phyloP scores from a whole-genome alignment of 2,329 filamentous ascomycete genomes.

The Colletotrichum tabaci region DNA sequence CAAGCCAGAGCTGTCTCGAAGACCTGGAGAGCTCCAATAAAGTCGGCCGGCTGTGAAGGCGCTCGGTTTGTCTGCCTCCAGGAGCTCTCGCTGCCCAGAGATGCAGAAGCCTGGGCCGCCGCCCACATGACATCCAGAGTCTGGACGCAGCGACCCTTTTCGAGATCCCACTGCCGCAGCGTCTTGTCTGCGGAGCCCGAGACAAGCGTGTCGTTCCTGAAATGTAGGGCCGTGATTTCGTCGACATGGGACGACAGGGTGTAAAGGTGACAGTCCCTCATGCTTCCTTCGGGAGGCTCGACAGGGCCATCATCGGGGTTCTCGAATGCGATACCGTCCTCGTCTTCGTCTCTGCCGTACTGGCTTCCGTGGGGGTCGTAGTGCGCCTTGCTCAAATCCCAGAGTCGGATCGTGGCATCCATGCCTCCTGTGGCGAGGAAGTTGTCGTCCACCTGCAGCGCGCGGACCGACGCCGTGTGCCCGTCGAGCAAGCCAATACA shows the following conservation, averaged over 20 bases:
- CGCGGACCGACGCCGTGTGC: slow-evolving; percentile 92
- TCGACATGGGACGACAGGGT: slow-evolving; percentile 92
- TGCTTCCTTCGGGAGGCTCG: slow-evolving; percentile 82
- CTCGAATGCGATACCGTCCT: slow-evolving; percentile 80
- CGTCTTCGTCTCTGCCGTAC: slow-evolving; percentile 71
- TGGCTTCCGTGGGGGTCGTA: slow-evolving; percentile 80
- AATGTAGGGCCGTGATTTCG: slow-evolving; percentile 94
- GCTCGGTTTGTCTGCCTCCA: slow-evolving; percentile 83
- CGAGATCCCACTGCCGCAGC: slow-evolving; percentile 95
- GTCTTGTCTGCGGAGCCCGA: slow-evolving; percentile 99
- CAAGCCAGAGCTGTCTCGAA: slow-evolving; percentile 97
- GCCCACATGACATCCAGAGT: slow-evolving; percentile 99
- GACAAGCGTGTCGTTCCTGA: slow-evolving; percentile 89
- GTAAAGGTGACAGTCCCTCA: slow-evolving; percentile 91
- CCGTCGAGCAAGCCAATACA: slow-evolving; percentile 95
- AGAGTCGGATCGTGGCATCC: slow-evolving; percentile 94
- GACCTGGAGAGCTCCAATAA: slow-evolving; percentile 94
- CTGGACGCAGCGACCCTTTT: slow-evolving; percentile 97
- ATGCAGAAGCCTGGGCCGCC: slow-evolving; percentile 87
- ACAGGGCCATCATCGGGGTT: slow-evolving; percentile 77
- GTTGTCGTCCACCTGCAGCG: slow-evolving; percentile 95
- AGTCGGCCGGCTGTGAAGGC: slow-evolving; percentile 81
- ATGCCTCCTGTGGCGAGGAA: slow-evolving; percentile 94
- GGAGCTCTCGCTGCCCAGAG: slow-evolving; percentile 71
- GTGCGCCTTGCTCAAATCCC: slow-evolving; percentile 92